Base-by-base conservation (phyloP, 768 basidiomycete species). In the Xerocomellus amylosporus region DNA sequence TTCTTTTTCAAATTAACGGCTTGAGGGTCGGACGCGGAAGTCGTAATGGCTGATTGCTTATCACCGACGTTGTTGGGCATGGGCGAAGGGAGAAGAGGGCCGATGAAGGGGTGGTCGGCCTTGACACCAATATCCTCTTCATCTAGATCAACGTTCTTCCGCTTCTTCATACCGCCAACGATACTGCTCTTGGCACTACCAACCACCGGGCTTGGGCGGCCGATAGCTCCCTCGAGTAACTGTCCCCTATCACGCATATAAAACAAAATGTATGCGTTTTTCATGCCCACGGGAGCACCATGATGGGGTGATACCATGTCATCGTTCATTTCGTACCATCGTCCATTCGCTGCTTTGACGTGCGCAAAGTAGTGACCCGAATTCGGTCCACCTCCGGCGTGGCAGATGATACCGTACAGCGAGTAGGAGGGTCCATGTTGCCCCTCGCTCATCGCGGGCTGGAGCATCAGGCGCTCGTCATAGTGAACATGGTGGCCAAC, bases 301-400 rank as follows among this genome's bases (percentile, higher is more conserved):
- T 60, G 66, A 14, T 71, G 64, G 4, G 72, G 64, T 10, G 78
- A 73, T 22, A 94, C 88, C 43, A 75, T 75, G 28, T 94, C 92
- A 67, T 99, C 97, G 73, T 99, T 96, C 86, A 95, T 95, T 74
- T 93, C 86, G 73, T 81, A 85, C 95, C 95, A 99, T 34, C 74
- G 74, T 12, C 84, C 86, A 33, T 81, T 74, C 34, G 77, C 78
- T 38, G 83, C 78, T 68, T 86, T 90, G 64, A 97, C 84, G 63
- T 83, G 86, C 17, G 95, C 87, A 59, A 84, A 93, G 72, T 99
- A 99, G 71, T 99, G 97, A 5, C 97, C 97, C 2, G 90, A 95
- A 65, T 97, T 91, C 14, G 95, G 93, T 6, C 94, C 93, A 39
- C 84, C 79, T 49, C 97, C 97, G 12, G 90, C 90, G 69, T 99